These are phyloP conservation scores for Pelagophyceae sp. DNA, from an alignment of 352 stramenopile genomes.

Conservation along the genomic window DNA sequence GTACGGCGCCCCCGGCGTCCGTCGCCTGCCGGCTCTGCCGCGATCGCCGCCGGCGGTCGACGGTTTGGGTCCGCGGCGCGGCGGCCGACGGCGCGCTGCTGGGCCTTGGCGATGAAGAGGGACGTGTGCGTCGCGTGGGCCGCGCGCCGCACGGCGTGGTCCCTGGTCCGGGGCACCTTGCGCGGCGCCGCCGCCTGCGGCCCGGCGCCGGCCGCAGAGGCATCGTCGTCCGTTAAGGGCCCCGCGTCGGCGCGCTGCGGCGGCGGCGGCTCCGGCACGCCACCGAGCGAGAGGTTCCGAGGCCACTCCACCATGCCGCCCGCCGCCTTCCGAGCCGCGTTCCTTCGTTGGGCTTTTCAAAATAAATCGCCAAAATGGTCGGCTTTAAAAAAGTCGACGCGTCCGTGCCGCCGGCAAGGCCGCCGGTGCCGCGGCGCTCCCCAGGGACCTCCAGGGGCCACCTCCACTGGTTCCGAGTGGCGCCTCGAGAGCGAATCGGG, in stretches of 20 bases:
- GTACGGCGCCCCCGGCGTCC: no score
- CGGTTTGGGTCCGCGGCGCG: neutral
- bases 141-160: neutral
- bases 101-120: constrained; percentile 10
- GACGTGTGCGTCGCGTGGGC: constrained; percentile 8
- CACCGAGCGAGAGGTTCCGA: neutral
- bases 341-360: no score
- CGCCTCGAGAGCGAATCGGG: no score
- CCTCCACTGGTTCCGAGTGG: no score
- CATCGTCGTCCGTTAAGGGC: neutral
- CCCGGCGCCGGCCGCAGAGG: neutral
- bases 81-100: neutral
- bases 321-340: no score
- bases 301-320: neutral
- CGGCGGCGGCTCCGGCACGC: no score
- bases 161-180: neutral
- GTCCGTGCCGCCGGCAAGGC: no score
- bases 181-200: neutral
- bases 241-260: no score
- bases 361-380: no score
- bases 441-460: no score
- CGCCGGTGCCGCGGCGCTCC: no score
- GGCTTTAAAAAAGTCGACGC: no score
- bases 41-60: neutral
- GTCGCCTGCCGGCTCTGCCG: neutral